Evolutionary conservation across 768 basidiomycete genomes (phyloP), one percentile per base, ranked within the genome.

Genomic region (Mycena vitilis): DNA sequence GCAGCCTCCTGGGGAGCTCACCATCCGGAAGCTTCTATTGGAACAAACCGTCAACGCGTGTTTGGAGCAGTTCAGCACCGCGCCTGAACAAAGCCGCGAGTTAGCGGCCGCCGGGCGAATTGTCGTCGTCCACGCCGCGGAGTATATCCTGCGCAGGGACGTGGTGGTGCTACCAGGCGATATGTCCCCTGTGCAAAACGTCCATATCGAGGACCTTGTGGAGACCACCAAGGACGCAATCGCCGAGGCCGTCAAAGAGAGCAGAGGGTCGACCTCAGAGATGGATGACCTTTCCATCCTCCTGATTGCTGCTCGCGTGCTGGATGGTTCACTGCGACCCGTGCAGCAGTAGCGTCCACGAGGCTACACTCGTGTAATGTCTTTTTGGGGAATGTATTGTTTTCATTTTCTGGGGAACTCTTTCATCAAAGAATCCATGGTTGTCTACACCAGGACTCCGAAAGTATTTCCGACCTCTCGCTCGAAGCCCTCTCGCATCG

Each of bases 21-120:
- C 87, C 57, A 92, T 92, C 77, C 93, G 95, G 81, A 93, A 92
- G 73, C 89, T 93, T 71, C 91, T 95, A 63, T 84, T 95, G 36
- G 83, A 85, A 63, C 81, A 83, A 68, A 86, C 94, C 4, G 91
- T 93, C 16, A 85, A 91, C 71, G 94, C 93, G 15, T 88, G 71
- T 20, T 47, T 62, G 56, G 69, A 89, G 30, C 30, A 5, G 3
- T 30, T 30, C 30, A 30, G 30, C 40, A 84, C 87, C 52, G 85
- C 81, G 54, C 83, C 84, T 58, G 73, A 83, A 47, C 85, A 87
- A 68, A 83, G 82, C 79, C 78, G 89, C 75, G 78, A 87, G 74
- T 83, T 94, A 66, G 92, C 91, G 6, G 89, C 87, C 13, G 93
- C 93, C 5, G 93, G 92, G 20, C 91, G 93, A 73, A 89, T 92